These are phyloP conservation scores for Bretschneidera sinensis DNA, from an alignment of 345 rosid genomes.

Conservation along the genomic window DNA sequence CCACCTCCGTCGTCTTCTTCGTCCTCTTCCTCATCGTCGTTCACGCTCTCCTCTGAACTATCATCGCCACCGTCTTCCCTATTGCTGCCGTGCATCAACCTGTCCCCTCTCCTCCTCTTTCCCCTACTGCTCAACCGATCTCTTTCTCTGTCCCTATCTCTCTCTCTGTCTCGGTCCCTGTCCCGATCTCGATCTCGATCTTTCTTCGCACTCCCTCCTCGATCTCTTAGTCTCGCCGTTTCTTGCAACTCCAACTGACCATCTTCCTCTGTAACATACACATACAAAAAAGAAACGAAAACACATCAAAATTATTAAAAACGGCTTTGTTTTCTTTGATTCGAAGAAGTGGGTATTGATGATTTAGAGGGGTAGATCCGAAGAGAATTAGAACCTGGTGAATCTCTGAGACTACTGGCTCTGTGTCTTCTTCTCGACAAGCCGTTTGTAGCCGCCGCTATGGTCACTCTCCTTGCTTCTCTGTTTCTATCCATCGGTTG, in stretches of 20 bases:
- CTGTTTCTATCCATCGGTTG: constrained; percentile 78
- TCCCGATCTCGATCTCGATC: constrained; percentile 77
- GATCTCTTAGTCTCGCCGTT: constrained; percentile 81
- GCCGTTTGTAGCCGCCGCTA: constrained; percentile 68
- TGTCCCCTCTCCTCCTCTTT: constrained; percentile 80
- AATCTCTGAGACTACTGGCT: constrained; percentile 69
- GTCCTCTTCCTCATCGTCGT: constrained; percentile 92
- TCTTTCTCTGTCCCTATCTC: constrained; percentile 71
- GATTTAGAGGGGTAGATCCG: constrained; percentile 39
- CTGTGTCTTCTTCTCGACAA: constrained; percentile 75
- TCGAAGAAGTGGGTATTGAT: constrained; percentile 3
- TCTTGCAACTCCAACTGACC: constrained; percentile 69
- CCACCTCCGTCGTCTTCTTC: constrained; percentile 61
- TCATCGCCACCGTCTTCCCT: constrained; percentile 77
- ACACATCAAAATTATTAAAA: constrained; percentile 5
- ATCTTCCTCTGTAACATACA: constrained; percentile 61
- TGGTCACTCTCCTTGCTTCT: constrained; percentile 73
- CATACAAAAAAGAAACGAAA: not conserved
- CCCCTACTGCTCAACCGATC: constrained; percentile 77
- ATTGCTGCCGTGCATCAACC: constrained; percentile 59
- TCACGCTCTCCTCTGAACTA: constrained; percentile 85
- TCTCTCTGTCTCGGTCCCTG: constrained; percentile 57
- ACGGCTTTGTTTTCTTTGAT: constrained; percentile 12
- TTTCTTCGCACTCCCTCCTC: constrained; percentile 51
- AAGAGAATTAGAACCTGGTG: constrained; percentile 56